Base-by-base conservation (phyloP, 2,329 filamentous ascomycete genomes). In the Fusarium sarcochroum region DNA sequence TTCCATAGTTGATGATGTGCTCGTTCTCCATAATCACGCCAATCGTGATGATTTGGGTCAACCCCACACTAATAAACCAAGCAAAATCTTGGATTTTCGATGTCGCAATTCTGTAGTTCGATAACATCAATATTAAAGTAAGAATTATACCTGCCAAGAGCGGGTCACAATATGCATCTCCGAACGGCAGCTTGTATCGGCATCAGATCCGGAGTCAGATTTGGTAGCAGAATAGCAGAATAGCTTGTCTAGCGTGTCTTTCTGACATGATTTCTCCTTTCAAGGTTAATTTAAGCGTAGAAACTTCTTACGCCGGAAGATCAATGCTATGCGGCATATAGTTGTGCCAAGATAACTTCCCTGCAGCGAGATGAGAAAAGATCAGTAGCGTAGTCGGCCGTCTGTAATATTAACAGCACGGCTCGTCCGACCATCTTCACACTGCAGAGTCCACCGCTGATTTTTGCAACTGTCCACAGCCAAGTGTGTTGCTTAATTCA, bases 1-100 rank as follows among this genome's bases (percentile, higher is more conserved):
- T 20, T 35, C 34, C 32, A 56, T 42, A 7, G 27, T 45, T 56
- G 51, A 56, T 60, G 51, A 56, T 56, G 57, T 60, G 57, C 51
- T 60, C 44, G 34, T 44, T 18, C 57, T 42, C 50, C 38, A 27
- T 48, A 47, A 60, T 56, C 42, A 60, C 57, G 51, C 51, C 27
- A 56, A 45, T 25, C 14, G 38, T 8, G 34, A 41, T 15, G 27
- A 35, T 21, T 21, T 50, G 32, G 35, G 30, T 20, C 50, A 35
- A 46, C 50, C 27, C 50, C 21, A 45, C 30, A 41, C 15, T 20
- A 20, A 14, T 5, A 32, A 10, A 15, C 44, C 27, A 32, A 32
- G 17, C 17, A 46, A 5, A 18, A 30, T n/a, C 17, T 20, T 46
- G 6, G 11, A 20, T 14, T 9, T 6, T 48, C 30, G 30, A 59